Evolutionary conservation across 1,284 basidiomycete genomes (phyloP).

Genomic region (Porogramme epimiltina): DNA sequence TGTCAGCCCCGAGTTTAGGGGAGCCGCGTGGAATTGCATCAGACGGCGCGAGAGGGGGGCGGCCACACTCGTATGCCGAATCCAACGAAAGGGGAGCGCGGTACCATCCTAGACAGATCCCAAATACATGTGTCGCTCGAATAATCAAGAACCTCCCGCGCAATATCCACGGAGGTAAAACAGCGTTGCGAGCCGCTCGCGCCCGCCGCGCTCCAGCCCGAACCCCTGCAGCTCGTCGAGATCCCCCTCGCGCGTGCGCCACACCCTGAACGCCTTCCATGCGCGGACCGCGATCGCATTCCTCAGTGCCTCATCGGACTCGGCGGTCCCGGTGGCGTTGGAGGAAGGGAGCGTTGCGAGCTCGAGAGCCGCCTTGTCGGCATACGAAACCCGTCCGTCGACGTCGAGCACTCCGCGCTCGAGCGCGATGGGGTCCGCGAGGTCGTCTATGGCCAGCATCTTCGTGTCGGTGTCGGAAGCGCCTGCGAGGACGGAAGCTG

Average conservation of each 20-base stretch:
- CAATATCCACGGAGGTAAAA: constrained; percentile 47
- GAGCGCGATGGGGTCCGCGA: constrained; percentile 47
- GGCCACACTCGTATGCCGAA: too few species aligned
- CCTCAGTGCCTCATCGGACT: background rate
- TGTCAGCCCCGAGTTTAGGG: too few species aligned
- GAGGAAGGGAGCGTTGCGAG: background rate
- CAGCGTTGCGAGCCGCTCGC: constrained; percentile 51
- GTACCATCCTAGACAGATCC: too few species aligned
- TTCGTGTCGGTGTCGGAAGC: constrained; percentile 31
- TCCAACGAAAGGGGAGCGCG: too few species aligned
- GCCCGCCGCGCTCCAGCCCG: constrained; percentile 43
- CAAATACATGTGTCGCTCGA: background rate
- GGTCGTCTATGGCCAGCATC: constrained; percentile 34
- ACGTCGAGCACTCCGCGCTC: constrained; percentile 52
- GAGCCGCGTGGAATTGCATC: too few species aligned
- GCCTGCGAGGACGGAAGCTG: constrained; percentile 36
- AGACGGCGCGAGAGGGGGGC: too few species aligned
- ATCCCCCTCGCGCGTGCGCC: constrained; percentile 31
- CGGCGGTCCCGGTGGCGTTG: constrained; percentile 18
- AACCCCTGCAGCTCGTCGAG: constrained; percentile 22
- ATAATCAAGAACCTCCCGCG: background rate
- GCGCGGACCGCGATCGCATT: constrained; percentile 27
- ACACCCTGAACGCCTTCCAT: constrained; percentile 55
- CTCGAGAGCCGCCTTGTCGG: constrained; percentile 26
- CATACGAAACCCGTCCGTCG: constrained; percentile 47